Evolutionary conservation across 192 early-diverging fungal species (phyloP).

Genomic region (Allomyces macrogynus): DNA sequence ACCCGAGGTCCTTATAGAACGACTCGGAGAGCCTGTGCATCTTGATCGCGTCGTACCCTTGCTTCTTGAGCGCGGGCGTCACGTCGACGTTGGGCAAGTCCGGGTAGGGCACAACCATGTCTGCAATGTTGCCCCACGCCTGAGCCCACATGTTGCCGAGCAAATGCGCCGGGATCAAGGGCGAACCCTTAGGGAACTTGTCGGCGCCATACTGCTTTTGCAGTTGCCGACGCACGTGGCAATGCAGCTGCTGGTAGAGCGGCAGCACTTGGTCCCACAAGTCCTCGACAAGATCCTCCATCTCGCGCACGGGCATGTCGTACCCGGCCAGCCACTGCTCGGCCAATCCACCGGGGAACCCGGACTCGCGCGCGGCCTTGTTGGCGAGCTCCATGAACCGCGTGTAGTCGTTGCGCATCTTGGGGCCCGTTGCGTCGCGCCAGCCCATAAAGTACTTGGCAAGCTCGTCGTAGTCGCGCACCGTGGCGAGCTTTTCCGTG

Average conservation of each 20-base stretch:
- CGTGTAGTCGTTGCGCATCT: conserved; percentile 4
- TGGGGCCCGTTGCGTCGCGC: conserved; percentile 8
- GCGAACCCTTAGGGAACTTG: conserved; percentile 2
- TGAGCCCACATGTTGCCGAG: conserved; percentile 18
- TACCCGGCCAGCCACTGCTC: conserved; percentile 8
- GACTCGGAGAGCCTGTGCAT: conserved; percentile 13
- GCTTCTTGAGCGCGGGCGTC: conserved; percentile 5
- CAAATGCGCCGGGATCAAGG: conserved; percentile 11
- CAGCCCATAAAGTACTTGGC: conserved; percentile 10
- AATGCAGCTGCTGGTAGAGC: conserved; percentile 14
- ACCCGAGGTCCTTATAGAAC: too few species aligned
- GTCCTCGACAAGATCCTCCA: conserved; percentile 8
- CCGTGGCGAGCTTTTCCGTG: conserved; percentile 8
- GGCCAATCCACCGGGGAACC: conserved; percentile 6
- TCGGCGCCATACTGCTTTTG: conserved; percentile 5
- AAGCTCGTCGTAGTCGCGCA: conserved; percentile 10
- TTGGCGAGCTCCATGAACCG: conserved; percentile 9
- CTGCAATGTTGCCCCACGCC: conserved; percentile 9
- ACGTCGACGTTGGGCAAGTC: conserved; percentile 3
- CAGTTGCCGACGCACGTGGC: conserved; percentile 11
- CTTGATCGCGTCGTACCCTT: conserved; percentile 7
- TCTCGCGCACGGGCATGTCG: conserved; percentile 12
- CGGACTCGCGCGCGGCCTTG: conserved; percentile 9
- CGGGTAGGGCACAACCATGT: conserved; percentile 10
- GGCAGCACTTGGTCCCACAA: conserved; percentile 7